phyloP scores from a whole-genome alignment of 768 basidiomycete genomes.

The Leccinum pellstonianum region DNA sequence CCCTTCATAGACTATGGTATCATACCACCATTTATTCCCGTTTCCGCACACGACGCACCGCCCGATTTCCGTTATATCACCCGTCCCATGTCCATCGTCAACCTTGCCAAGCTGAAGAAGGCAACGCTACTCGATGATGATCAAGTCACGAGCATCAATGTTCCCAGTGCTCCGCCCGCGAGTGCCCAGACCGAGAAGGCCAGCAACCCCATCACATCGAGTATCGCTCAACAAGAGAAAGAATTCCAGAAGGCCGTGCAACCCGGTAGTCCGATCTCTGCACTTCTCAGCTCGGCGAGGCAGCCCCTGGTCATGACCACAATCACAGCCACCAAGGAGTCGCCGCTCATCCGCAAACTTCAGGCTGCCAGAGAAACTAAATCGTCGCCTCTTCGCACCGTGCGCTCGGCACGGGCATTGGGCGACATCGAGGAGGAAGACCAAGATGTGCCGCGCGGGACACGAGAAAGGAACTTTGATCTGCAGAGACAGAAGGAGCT shows the following conservation, averaged over 20 bases:
- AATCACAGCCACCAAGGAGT: constrained; percentile 17
- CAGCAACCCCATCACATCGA: constrained; percentile 50
- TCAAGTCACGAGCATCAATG: constrained; percentile 42
- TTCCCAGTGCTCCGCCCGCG: constrained; percentile 37
- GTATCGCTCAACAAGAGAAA: constrained; percentile 83
- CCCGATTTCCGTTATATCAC: constrained; percentile 77
- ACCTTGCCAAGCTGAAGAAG: constrained; percentile 67
- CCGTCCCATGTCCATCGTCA: constrained; percentile 57
- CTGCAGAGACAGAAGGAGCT: constrained; percentile 65
- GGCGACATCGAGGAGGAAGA: constrained; percentile 49
- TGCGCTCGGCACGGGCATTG: constrained; percentile 40
- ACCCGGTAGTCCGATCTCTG: constrained; percentile 37
- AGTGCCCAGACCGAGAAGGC: constrained; percentile 18
- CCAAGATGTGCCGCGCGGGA: constrained; percentile 39
- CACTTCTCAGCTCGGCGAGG: too few species aligned
- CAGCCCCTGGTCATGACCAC: too few species aligned
- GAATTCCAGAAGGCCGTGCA: constrained; percentile 97
- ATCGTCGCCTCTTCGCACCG: constrained; percentile 52
- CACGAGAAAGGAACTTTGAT: constrained; percentile 40
- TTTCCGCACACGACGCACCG: constrained; percentile 67
- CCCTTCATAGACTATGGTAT: constrained; percentile 80
- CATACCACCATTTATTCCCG: constrained; percentile 78
- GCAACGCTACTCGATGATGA: constrained; percentile 66
- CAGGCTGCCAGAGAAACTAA: constrained; percentile 51
- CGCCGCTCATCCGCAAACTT: constrained; percentile 47